Conservation (phyloP, 257 asterid genomes). For the Nicotiana otophora region DNA sequence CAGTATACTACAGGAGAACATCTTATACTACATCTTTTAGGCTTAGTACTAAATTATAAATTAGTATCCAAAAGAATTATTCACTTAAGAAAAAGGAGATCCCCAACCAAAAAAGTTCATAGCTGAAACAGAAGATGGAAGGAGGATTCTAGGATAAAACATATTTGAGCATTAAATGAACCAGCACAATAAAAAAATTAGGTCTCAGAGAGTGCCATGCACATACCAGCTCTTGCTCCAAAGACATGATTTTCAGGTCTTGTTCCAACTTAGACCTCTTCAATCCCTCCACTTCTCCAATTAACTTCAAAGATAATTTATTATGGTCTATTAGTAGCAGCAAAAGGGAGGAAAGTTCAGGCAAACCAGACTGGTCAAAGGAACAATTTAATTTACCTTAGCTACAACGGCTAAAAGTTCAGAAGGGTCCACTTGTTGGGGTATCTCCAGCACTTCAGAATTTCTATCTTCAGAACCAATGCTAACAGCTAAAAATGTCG, state of each 20-base stretch:
- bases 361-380: background rate
- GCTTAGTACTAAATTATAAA: background rate
- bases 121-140: background rate
- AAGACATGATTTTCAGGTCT: constrained; percentile 27
- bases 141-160: background rate
- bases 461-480: constrained; percentile 5
- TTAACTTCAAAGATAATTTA: constrained; percentile 31
- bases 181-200: background rate
- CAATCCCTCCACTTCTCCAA: constrained; percentile 35
- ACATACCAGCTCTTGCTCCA: constrained; percentile 60
- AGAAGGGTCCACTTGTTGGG: constrained; percentile 9
- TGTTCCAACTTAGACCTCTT: constrained; percentile 40
- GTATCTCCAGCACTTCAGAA: constrained; percentile 8
- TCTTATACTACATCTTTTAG: background rate
- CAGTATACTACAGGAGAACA: background rate
- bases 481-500: background rate
- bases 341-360: constrained; percentile 6
- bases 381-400: constrained; percentile 30
- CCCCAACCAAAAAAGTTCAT: background rate
- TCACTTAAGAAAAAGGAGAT: background rate
- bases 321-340: constrained; percentile 4
- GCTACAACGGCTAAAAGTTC: constrained; percentile 19
- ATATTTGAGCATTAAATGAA: background rate
- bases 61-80: background rate
- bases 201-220: background rate